These are phyloP conservation scores for Mycosarcoma mackinlayi DNA, from an alignment of 1,284 basidiomycete genomes.

Conservation along the genomic window DNA sequence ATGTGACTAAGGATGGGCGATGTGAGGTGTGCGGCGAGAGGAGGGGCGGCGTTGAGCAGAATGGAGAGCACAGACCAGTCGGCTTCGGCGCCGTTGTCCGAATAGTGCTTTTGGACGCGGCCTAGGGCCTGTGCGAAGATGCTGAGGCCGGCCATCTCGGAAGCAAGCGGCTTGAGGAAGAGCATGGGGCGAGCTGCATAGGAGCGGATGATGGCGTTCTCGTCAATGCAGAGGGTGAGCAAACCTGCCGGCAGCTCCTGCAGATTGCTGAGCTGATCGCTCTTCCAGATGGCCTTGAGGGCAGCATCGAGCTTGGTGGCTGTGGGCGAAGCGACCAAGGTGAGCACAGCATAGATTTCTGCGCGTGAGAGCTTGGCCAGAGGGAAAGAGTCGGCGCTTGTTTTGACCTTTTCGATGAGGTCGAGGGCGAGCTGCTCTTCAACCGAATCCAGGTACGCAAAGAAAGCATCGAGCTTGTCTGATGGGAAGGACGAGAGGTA, in stretches of 20 bases:
- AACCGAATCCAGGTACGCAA: slow-evolving; percentile 47
- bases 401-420: slow-evolving; percentile 23
- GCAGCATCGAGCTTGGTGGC: slow-evolving; percentile 28
- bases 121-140: slow-evolving; percentile 22
- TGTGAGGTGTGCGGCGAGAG: slow-evolving; percentile 21
- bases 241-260: slow-evolving; percentile 48
- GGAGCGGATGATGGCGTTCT: slow-evolving; percentile 27
- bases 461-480: slow-evolving; percentile 47
- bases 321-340: slow-evolving; percentile 33
- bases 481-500: slow-evolving; percentile 39
- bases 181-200: slow-evolving; percentile 45
- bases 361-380: slow-evolving; percentile 31
- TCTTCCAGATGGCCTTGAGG: slow-evolving; percentile 30
- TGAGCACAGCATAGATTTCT: slow-evolving; percentile 47
- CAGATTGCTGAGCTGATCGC: slow-evolving; percentile 34
- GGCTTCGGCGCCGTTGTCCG: slow-evolving; percentile 13
- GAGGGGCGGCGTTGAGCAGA: slow-evolving; percentile 36
- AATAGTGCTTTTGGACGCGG: slow-evolving; percentile 14
- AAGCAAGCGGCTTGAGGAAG: slow-evolving; percentile 31
- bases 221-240: slow-evolving; percentile 39
- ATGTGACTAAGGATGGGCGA: slow-evolving; percentile 41
- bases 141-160: slow-evolving; percentile 18
- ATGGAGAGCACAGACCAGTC: slow-evolving; percentile 46
- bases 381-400: slow-evolving; percentile 11
- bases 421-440: slow-evolving; percentile 47